Conservation (phyloP, 495 filamentous ascomycete species). For the Beverwykella pulmonaria region DNA sequence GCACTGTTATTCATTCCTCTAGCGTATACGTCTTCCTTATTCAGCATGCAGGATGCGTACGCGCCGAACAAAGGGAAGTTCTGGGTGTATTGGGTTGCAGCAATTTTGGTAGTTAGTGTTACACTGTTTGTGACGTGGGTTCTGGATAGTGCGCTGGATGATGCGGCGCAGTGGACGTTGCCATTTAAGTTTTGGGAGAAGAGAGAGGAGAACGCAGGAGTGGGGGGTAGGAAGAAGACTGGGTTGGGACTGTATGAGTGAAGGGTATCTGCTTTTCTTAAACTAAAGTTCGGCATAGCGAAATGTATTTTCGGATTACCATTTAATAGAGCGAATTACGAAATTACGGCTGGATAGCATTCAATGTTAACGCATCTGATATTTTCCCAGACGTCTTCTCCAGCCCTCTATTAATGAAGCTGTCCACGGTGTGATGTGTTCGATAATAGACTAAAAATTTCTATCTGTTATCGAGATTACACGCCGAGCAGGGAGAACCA, state of each 20-base stretch:
- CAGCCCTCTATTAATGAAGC: no score
- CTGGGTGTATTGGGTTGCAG: conserved; percentile 37
- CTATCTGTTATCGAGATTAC: no score
- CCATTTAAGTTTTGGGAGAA: conserved; percentile 13
- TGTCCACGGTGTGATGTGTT: no score
- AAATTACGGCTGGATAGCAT: no score
- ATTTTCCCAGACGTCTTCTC: no score
- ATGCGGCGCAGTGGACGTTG: conserved; percentile 26
- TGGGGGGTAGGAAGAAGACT: neutral
- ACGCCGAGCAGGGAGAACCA: no score
- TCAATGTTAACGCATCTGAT: no score
- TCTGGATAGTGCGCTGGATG: conserved; percentile 26
- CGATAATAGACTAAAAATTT: no score
- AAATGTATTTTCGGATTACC: no score
- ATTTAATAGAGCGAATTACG: no score
- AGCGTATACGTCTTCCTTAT: conserved; percentile 25
- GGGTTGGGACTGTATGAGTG: neutral
- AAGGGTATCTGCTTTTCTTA: neutral
- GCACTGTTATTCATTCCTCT: conserved; percentile 34
- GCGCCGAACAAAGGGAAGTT: conserved; percentile 25
- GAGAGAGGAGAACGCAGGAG: neutral
- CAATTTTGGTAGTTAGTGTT: conserved; percentile 5
- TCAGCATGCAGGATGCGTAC: conserved; percentile 34
- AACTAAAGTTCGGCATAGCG: no score
- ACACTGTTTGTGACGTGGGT: conserved; percentile 23